Conservation (phyloP, 2,329 filamentous ascomycete genomes). For the Pyrenophora tritici-repentis region DNA sequence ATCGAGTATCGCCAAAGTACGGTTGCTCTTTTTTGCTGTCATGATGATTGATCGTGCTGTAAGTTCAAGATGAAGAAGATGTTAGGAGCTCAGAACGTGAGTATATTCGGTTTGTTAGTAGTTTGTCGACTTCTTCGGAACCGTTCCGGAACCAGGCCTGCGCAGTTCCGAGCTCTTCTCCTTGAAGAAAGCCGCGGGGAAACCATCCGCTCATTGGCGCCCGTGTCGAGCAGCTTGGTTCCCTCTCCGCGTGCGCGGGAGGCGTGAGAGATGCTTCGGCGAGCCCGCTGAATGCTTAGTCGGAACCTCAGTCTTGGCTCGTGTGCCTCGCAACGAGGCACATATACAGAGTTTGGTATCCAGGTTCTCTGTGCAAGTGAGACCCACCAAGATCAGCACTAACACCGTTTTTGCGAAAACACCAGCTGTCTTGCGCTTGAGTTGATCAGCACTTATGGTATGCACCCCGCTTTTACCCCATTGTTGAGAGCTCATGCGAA, state of each 20-base stretch:
- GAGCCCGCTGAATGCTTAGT: neutral
- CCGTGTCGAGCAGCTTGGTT: slow-evolving; percentile 10
- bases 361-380: neutral
- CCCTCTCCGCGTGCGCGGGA: neutral
- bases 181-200: slow-evolving; percentile 3
- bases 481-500: slow-evolving; percentile 2
- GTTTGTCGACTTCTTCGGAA: neutral
- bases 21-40: slow-evolving; percentile 28
- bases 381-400: neutral
- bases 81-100: slow-evolving; percentile 5
- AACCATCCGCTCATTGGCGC: slow-evolving; percentile 8
- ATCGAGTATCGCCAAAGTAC: slow-evolving; percentile 57
- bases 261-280: neutral
- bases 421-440: too few relatives aligned
- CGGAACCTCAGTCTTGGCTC: neutral
- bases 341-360: neutral
- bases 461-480: slow-evolving; percentile 21
- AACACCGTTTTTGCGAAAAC: neutral
- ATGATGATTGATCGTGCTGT: slow-evolving; percentile 10
- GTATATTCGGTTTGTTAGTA: too few relatives aligned
- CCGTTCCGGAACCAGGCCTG: too few relatives aligned
- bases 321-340: slow-evolving; percentile 31
- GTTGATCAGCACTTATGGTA: neutral
- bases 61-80: neutral
- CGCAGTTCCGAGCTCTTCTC: too few relatives aligned